phyloP scores from a whole-genome alignment of 352 stramenopile genomes.

The Saprolegnia diclina region DNA sequence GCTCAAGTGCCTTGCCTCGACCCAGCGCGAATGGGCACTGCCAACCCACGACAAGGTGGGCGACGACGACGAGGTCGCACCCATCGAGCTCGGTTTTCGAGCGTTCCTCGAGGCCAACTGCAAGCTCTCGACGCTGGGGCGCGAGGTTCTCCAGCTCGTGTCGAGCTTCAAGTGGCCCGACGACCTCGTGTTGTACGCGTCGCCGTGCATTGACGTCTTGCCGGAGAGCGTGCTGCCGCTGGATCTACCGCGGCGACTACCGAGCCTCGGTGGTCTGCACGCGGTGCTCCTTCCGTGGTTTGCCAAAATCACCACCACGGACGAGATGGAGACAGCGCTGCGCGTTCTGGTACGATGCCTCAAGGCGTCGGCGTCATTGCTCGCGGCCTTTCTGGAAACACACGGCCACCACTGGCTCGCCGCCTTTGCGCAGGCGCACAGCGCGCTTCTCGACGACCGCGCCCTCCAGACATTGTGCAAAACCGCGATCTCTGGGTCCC shows the following conservation, averaged over 20 bases:
- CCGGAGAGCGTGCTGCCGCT: conserved; percentile 32
- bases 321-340: conserved; percentile 45
- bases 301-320: conserved; percentile 41
- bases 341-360: conserved; percentile 44
- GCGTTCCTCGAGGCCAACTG: conserved; percentile 58
- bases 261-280: conserved; percentile 50
- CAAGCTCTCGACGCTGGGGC: conserved; percentile 49
- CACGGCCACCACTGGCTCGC: conserved; percentile 53
- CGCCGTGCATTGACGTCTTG: conserved; percentile 56
- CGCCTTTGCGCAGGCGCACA: conserved; percentile 37
- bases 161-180: conserved; percentile 55
- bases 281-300: conserved; percentile 59
- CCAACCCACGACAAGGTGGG: conserved; percentile 28
- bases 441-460: conserved; percentile 44
- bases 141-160: conserved; percentile 53
- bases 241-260: conserved; percentile 51
- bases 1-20: conserved; percentile 35
- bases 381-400: conserved; percentile 57
- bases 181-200: conserved; percentile 47
- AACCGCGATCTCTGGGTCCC: conserved; percentile 44
- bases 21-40: conserved; percentile 6
- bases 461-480: conserved; percentile 41
- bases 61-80: conserved; percentile 33
- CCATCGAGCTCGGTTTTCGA: conserved; percentile 40
- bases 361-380: conserved; percentile 47